Conservation (phyloP, 129 eudicot genomes). For the Flaveria bidentis region DNA sequence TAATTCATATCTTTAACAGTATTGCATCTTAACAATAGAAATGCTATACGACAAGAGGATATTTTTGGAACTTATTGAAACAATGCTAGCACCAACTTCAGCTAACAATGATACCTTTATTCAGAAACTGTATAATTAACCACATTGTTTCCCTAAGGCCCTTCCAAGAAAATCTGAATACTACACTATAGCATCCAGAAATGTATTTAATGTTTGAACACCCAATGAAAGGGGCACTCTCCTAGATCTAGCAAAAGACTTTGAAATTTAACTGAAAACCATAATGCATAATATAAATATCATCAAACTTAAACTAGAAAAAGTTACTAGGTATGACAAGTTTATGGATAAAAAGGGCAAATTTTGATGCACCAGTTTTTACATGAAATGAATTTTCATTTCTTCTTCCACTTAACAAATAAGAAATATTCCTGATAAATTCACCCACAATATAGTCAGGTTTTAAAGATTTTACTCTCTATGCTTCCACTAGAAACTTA, state of each 20-base stretch:
- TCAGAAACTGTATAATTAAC: too few relatives aligned
- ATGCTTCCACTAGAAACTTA: background rate
- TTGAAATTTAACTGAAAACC: background rate
- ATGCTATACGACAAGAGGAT: too few relatives aligned
- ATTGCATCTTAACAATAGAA: too few relatives aligned
- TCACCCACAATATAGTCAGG: slow-evolving; percentile 10
- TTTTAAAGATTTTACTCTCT: background rate
- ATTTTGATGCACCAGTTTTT: too few relatives aligned
- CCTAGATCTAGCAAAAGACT: background rate
- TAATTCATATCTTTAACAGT: too few relatives aligned
- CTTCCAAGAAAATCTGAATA: too few relatives aligned
- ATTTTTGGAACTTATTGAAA: too few relatives aligned
- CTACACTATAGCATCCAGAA: background rate
- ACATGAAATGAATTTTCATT: background rate
- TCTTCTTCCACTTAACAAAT: slow-evolving; percentile 1
- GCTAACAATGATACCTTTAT: too few relatives aligned
- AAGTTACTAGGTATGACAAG: background rate
- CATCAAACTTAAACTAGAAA: background rate
- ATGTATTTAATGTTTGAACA: background rate
- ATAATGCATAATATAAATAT: background rate
- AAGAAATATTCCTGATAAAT: background rate
- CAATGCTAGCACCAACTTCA: too few relatives aligned
- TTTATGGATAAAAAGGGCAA: background rate
- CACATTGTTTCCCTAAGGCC: too few relatives aligned
- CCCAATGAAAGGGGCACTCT: background rate